phyloP scores from a whole-genome alignment of 1,139 yeast genomes.

The Groenewaldozyma sp. region DNA sequence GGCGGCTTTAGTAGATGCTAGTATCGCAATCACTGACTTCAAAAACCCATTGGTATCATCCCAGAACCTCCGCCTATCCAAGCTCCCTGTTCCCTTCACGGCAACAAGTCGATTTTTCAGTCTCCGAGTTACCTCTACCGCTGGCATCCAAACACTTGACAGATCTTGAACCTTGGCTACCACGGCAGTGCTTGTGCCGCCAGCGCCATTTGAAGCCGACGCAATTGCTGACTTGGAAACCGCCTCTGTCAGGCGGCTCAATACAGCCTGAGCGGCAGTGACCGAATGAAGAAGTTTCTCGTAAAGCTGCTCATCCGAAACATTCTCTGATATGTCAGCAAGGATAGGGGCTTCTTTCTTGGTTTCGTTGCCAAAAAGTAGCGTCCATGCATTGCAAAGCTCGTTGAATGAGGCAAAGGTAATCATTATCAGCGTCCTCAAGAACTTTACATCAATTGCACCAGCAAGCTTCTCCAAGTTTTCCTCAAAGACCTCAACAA shows the following conservation, averaged over 20 bases:
- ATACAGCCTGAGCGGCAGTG: slow-evolving; percentile 67
- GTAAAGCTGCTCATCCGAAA: slow-evolving; percentile 68
- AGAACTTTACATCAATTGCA: slow-evolving; percentile 53
- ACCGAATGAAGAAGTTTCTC: slow-evolving; percentile 69
- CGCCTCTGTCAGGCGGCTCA: slow-evolving; percentile 68
- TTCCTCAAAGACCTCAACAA: slow-evolving; percentile 17
- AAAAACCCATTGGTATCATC: slow-evolving; percentile 79
- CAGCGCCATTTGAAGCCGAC: slow-evolving; percentile 11
- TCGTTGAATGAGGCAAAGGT: slow-evolving; percentile 70
- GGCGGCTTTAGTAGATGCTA: slow-evolving; percentile 76
- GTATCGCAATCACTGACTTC: slow-evolving; percentile 71
- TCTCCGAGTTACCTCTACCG: slow-evolving; percentile 71
- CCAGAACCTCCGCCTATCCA: slow-evolving; percentile 64
- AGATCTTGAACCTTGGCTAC: slow-evolving; percentile 67
- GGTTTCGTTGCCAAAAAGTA: slow-evolving; percentile 3
- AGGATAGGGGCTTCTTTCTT: not conserved
- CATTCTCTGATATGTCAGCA: slow-evolving; percentile 24
- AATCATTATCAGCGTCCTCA: slow-evolving; percentile 64
- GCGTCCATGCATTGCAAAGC: slow-evolving; percentile 58
- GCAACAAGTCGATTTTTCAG: slow-evolving; percentile 50
- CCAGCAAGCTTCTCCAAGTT: slow-evolving; percentile 23
- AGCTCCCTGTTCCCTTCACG: slow-evolving; percentile 38
- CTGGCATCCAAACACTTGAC: slow-evolving; percentile 65
- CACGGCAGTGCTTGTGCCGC: slow-evolving; percentile 31
- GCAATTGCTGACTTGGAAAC: slow-evolving; percentile 62